Evolutionary conservation across 2,329 filamentous ascomycete species (phyloP), one percentile per base, ranked within the genome.

Genomic region (Pseudogymnoascus verrucosus): DNA sequence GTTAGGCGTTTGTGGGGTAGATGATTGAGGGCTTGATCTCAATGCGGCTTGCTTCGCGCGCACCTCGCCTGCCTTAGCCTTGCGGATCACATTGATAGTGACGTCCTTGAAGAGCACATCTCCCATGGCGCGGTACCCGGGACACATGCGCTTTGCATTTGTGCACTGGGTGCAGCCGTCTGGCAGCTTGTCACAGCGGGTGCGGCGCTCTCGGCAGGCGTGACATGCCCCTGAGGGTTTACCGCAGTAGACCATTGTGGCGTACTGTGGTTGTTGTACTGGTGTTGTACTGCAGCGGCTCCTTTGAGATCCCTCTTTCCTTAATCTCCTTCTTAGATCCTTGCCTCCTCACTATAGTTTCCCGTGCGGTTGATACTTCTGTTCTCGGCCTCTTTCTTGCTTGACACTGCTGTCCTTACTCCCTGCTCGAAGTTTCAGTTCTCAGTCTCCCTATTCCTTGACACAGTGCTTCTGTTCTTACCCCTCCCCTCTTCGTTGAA

Each of bases 101-200:
- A 84, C 80, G 68, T 84, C 80, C 44, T 82, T 78, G 67, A 85
- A 84, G 76, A 84, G 83, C 65, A 84, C 76, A 67, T 84, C 82
- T 42, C 82, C 78, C 60, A 80, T 74, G 66, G 82, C 81, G 47
- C 82, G 76, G 68, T 85, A 85, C 63, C 82, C 82, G 34, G 82
- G 82, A 64, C 82, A 85, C 72, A 72, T 65, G 62, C 80, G 76
- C 64, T 80, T 76, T 44, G 80, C 78, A 69, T 82, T 82, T 60
- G 78, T 76, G 69, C 82, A 85, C 70, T 84, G 82, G 59, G 80
- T 80, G 64, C 82, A 85, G 57, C 78, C 76, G 8, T 79, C 79
- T 54, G 78, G 76, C 63, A 73, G 75, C 69, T 83, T 79, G 68
- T 84, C 82, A 70, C 82, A 85, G 64, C 80, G 79, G 65, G 83